Base-by-base conservation (phyloP, 1,139 yeast genomes). In the Scheffersomyces segobiensis region DNA sequence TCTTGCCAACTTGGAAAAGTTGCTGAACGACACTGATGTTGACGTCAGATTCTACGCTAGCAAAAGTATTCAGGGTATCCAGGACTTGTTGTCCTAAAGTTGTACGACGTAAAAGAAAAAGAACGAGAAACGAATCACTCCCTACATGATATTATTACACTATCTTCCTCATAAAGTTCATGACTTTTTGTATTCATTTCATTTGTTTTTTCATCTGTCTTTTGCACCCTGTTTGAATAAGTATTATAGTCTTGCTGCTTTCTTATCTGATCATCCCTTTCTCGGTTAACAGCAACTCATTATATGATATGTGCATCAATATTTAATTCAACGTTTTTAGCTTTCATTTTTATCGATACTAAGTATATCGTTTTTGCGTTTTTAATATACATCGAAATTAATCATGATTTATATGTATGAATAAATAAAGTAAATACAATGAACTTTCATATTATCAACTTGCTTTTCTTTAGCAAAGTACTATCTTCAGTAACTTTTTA, bases 31-130 rank as follows among this genome's bases (percentile, higher is more conserved):
- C 75, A 80, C 78, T 49, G 99, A 95, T 72, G 87, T 86, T 49
- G 99, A 95, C 76, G 99, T 95, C 62, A 85, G 93, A 71, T 95
- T 83, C 76, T 95, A 88, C 76, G 93, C 98, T 21, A 80, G 80
- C 59, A 83, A 87, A 73, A 87, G 89, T 66, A 73, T 82, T 63
- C 75, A 79, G 61, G 72, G 73, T 56, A 78, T 79, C 62, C 69
- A 73, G 56, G 71, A 67, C 55, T 60, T 68, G 53, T 59, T 71
- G 56, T 59, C 59, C 24, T 48, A 20, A 24, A 48, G 50, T 20
- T 14, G 42, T 32, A 32, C 42, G 42, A 32, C 42, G 42, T 32
- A 32, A 32, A 32, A 32, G 42, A 32, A 12, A 32, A 32, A 32
- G 42, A 32, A 32, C 42, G 42, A 32, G 42, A 32, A 32, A 32